phyloP scores from a whole-genome alignment of 176 grass and related monocot genomes.

The Pharus latifolius region DNA sequence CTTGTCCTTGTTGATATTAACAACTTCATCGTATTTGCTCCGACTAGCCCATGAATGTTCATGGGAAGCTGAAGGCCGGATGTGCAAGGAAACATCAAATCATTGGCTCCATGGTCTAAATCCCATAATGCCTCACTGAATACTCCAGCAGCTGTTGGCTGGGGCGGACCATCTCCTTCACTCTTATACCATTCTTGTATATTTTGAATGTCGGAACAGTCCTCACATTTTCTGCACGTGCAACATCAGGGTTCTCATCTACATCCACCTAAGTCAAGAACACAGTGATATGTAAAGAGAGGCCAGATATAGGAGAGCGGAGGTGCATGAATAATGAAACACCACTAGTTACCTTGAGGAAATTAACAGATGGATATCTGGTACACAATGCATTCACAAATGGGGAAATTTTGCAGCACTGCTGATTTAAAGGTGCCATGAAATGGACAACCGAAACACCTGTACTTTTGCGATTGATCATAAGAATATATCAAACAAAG shows the following conservation, averaged over 20 bases:
- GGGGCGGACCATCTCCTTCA: slow-evolving; percentile 95
- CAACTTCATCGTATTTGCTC: slow-evolving; percentile 3
- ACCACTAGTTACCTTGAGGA: slow-evolving; percentile 61
- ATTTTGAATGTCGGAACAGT: slow-evolving; percentile 85
- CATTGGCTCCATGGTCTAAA: slow-evolving; percentile 37
- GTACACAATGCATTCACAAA: slow-evolving; percentile 65
- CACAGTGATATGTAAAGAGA: not conserved
- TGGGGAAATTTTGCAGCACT: slow-evolving; percentile 63
- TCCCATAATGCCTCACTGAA: slow-evolving; percentile 78
- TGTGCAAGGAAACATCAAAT: not conserved
- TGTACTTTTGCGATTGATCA: slow-evolving; percentile 15
- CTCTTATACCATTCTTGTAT: slow-evolving; percentile 77
- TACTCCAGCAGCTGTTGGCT: slow-evolving; percentile 81
- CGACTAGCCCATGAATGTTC: slow-evolving; percentile 14
- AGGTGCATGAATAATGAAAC: not conserved
- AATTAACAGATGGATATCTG: slow-evolving; percentile 87
- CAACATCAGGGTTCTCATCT: slow-evolving; percentile 49
- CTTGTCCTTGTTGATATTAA: slow-evolving; percentile 15
- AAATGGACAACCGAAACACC: slow-evolving; percentile 89
- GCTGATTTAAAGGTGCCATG: slow-evolving; percentile 61
- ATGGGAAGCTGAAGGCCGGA: slow-evolving; percentile 11
- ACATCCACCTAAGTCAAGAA: slow-evolving; percentile 61
- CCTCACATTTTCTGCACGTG: slow-evolving; percentile 73
- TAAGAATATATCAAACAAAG: slow-evolving; percentile 2
- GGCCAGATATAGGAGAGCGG: not conserved